Base-by-base conservation (phyloP, 1,284 basidiomycete species). In the Apiotrichum siamense region DNA sequence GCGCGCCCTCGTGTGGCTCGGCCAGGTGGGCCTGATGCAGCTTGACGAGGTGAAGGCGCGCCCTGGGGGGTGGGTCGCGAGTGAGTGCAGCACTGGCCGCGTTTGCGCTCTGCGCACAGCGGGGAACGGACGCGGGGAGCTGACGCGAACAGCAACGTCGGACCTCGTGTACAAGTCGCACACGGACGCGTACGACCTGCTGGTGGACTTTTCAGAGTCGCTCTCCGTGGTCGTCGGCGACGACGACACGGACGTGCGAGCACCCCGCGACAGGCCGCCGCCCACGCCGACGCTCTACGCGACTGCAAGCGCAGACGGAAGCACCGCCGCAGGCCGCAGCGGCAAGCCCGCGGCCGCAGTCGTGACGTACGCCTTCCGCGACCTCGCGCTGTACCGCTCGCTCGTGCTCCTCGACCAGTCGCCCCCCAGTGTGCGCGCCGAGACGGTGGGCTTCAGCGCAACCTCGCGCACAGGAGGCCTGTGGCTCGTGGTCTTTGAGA, bases 21-120 rank as follows among this genome's bases (percentile, higher is more conserved):
- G 70, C 0, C 66, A 70, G 39, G 57, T 69, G 0, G 70, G 70
- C 0, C 50, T 72, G 13, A 72, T 72, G 70, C 66, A 69, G 33
- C 47, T 70, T 1, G 58, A 58, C 17, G 47, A 41, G 0, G 45
- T 72, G 23, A 65, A 66, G 52, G 49, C 45, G 18, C 47, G 65
- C 4, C 35, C 49, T 15, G 65, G 67, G 13, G 64, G 65, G 18
- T 72, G 70, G 70, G 52, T 72, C 24, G 70, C 63, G 1, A 70
- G 69, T 72, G 43, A 55, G 69, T 63, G 20, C 3, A 15, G n/a
- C 3, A 2, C 1, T 7, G 4, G 3, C 15, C 7, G 2, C 10
- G 11, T 26, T 10, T n/a, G n/a, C n/a, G n/a, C n/a, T n/a, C n/a
- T n/a, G n/a, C n/a, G n/a, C n/a, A n/a, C n/a, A n/a, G n/a, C n/a